Evolutionary conservation across 177 flowering plant genomes (phyloP), one percentile per base, ranked within the genome.

Genomic region (Vitis hybrid): DNA sequence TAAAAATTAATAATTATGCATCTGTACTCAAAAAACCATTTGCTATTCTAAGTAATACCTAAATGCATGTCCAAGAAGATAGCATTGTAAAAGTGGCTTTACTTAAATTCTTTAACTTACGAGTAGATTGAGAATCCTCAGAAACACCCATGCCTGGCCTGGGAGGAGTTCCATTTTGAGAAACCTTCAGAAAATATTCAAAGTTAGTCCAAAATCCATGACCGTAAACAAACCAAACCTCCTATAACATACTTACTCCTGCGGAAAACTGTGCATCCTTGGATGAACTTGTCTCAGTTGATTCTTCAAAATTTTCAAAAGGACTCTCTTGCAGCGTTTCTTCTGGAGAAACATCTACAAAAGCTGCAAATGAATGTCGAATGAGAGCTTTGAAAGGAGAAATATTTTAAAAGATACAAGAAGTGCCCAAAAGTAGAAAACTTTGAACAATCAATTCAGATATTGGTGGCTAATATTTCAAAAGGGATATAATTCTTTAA

Each of bases 341-440:
- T 71, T 94, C 97, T 1, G 93, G 88, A 66, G 95, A 89, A 72
- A 94, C 88, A 86, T 94, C 99, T 3, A 86, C 92, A 84, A 94
- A 92, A 77, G 92, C 99, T 92, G 92, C 79, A 79, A 64, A 52
- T 19, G 10, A 26, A 63, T 62, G 57, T 52, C 23, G 10, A 10
- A 52, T 66, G 13, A 71, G 59, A 66, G 18, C 40, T 23, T 59
- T 11, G 4, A 3, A 50, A 14, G 40, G 17, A 40, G 51, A 14
- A 65, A 17, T 60, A 15, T 2, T 48, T 14, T 13, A 68, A n/a
- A 19, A 55, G 8, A 15, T 15, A 15, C 50, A 62, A 30, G 10
- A 13, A 23, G 23, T 10, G 15, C 15, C 14, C 45, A 34, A 34
- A 34, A 34, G 45, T 34, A 34, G 45, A 34, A 34, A 34, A 5